Percentiles rank a stretch among this genome's conserved stretches.
Conservation (phyloP, 495 filamentous ascomycete species). For the Cryomyces minteri region DNA sequence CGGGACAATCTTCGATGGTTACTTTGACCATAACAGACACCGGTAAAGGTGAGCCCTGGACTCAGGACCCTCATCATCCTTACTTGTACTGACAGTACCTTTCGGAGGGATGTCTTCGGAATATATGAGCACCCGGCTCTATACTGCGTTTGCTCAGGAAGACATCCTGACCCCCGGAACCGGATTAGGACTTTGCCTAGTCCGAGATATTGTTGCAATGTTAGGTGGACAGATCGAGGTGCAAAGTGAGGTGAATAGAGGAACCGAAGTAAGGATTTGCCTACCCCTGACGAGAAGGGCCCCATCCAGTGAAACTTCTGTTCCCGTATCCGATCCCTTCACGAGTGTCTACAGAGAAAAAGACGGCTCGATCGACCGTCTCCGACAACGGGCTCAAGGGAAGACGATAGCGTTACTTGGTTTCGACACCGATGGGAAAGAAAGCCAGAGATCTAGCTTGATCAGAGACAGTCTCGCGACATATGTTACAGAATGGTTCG, state of each 20-base stretch:
- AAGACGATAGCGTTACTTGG: conserved; percentile 1
- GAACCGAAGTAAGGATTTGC: conserved; percentile 10
- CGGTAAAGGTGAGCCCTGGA: conserved; percentile 6
- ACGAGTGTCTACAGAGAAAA: too few species aligned
- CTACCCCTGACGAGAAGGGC: conserved; percentile 3
- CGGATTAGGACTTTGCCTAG: conserved; percentile 17
- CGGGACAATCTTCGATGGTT: too few species aligned
- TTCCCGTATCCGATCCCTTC: background rate
- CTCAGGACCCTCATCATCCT: conserved; percentile 3
- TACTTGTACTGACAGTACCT: conserved; percentile 11
- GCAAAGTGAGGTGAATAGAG: conserved; percentile 3
- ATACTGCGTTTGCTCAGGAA: conserved; percentile 17
- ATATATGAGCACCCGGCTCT: conserved; percentile 11
- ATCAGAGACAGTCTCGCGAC: background rate
- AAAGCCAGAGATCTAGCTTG: background rate
- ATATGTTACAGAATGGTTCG: conserved; percentile 1
- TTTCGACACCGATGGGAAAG: background rate
- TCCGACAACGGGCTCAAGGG: background rate
- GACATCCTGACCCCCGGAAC: conserved; percentile 13
- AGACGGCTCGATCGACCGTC: too few species aligned
- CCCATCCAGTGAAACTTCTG: too few species aligned
- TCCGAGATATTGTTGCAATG: conserved; percentile 13
- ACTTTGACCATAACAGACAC: conserved; percentile 12
- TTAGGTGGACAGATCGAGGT: conserved; percentile 13
- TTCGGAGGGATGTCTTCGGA: conserved; percentile 14